A percentile compares a stretch with the other conserved stretches of the same genome.
phyloP scores from a whole-genome alignment of 441 rosid species.

The Eugenia klotzschiana region DNA sequence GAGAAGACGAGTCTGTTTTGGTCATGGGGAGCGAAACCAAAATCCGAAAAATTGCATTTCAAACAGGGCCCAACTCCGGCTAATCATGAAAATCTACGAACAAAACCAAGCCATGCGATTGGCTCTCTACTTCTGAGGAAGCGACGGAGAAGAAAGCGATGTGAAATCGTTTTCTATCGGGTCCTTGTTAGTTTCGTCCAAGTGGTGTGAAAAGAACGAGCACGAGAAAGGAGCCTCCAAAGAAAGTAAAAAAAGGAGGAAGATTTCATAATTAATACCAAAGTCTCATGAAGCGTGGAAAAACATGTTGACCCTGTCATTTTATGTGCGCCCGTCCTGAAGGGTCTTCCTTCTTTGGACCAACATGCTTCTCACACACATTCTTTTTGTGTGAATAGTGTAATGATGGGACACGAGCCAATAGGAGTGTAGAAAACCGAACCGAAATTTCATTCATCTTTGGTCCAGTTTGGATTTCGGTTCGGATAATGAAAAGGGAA shows the following conservation, averaged over 20 bases:
- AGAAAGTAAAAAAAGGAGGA: background rate
- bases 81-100: background rate
- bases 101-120: background rate
- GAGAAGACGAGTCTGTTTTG: background rate
- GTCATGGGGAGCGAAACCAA: background rate
- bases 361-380: background rate
- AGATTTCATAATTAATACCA: background rate
- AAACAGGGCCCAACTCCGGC: too few relatives aligned
- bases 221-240: background rate
- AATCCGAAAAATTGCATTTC: too few relatives aligned
- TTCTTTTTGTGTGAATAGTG: background rate
- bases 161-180: background rate
- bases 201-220: background rate
- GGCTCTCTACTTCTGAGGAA: background rate
- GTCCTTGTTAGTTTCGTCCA: background rate
- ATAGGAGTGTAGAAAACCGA: too few relatives aligned
- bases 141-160: background rate
- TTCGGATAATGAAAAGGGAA: too few relatives aligned
- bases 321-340: background rate
- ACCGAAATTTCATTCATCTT: too few relatives aligned
- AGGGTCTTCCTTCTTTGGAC: background rate
- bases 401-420: background rate
- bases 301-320: background rate
- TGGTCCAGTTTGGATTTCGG: too few relatives aligned
- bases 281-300: background rate